Evolutionary conservation across 352 stramenopile genomes (phyloP).

Genomic region (Pythium myriotylum): DNA sequence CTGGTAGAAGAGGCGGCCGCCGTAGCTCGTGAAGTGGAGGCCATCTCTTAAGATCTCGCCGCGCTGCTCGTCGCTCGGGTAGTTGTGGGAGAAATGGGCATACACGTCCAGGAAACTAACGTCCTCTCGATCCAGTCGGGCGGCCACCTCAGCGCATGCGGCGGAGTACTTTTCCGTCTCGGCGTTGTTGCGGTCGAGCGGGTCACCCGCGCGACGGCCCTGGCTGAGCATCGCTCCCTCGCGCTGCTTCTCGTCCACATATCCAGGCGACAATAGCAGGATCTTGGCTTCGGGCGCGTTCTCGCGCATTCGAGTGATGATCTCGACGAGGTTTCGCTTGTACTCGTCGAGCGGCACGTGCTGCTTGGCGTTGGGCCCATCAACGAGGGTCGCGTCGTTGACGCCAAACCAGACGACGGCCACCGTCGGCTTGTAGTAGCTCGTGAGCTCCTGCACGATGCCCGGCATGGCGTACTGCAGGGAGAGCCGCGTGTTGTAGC

Average conservation of each 20-base stretch:
- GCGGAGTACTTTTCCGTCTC: constrained; percentile 4
- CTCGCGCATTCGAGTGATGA: constrained; percentile 7
- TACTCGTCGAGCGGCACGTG: constrained; percentile 57
- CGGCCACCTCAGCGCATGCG: neutral
- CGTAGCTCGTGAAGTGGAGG: constrained; percentile 6
- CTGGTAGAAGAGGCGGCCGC: constrained; percentile 14
- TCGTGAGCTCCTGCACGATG: constrained; percentile 4
- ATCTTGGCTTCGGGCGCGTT: constrained; percentile 4
- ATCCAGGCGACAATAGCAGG: constrained; percentile 8
- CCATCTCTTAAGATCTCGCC: constrained; percentile 2
- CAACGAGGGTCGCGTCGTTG: constrained; percentile 54
- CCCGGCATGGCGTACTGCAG: constrained; percentile 14
- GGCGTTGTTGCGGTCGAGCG: constrained; percentile 15
- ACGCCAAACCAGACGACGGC: constrained; percentile 46
- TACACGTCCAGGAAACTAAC: constrained; percentile 8
- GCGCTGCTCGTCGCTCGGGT: constrained; percentile 10
- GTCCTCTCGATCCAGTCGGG: neutral
- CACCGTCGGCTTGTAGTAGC: constrained; percentile 4
- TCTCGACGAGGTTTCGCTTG: constrained; percentile 32
- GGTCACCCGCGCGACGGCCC: neutral
- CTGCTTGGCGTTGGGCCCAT: constrained; percentile 38
- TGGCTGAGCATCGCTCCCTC: neutral
- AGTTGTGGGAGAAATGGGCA: neutral
- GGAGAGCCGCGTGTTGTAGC: constrained; percentile 17
- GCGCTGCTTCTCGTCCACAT: constrained; percentile 17